Evolutionary conservation across 1,284 basidiomycete species (phyloP), one percentile per base, ranked within the genome.

Genomic region (Taiwanofungus camphoratus): DNA sequence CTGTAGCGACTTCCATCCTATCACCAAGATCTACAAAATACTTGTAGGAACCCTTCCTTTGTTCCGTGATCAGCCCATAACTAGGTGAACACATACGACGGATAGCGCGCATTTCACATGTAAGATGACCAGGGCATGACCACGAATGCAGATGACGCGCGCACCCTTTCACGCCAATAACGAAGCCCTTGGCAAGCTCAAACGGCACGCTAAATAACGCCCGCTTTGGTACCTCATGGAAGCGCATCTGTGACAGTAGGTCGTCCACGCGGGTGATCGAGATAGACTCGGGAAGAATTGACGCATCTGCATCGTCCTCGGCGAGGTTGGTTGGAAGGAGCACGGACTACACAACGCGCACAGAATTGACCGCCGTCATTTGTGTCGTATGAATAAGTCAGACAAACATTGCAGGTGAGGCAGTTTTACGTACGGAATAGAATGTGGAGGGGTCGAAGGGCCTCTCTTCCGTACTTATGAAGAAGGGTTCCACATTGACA

Each of bases 161-260:
- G 53, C 56, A 94, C 84, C 94, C 96, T 61, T 92, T 92, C 38
- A 98, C 74, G 3, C 92, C 91, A 49, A 99, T 94, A 13, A 79
- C 77, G 49, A 97, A 81, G 2, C 78, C 88, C 12, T 87, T 72
- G 2, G 79, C 91, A 21, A 99, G 70, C 50, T 85, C 76, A 41
- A 99, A 77, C 2, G 88, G 85, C 26, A 95, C 71, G 52, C 76
- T 88, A 64, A 93, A 97, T 11, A 83, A 68, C 0, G 89, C 78
- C n/a, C 93, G 79, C 61, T 97, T 99, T 0, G 89, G 84, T 7
- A 87, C 81, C 62, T 95, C 89, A 37, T 82, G 82, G 53, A 91
- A 83, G 18, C 82, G 79, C 78, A 93, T 85, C 58, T 92, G 82
- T 12, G 76, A 69, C 11, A 93, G 71, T n/a, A 93, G 75, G 44